phyloP scores from a whole-genome alignment of 352 stramenopile species.

The Pythium graminicola region DNA sequence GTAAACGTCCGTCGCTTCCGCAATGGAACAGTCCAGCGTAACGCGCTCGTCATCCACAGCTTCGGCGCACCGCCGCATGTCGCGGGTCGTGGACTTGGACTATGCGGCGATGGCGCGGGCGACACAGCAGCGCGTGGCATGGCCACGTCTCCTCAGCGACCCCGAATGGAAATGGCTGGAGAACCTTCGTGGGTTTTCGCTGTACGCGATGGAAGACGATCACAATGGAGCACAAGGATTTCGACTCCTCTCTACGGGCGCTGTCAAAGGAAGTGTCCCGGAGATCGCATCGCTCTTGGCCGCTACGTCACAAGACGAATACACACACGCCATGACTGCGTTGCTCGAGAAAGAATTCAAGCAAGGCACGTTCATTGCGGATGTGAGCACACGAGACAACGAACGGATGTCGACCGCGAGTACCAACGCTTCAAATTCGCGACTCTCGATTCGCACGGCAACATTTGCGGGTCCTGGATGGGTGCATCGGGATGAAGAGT shows the following conservation, averaged over 20 bases:
- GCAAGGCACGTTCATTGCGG: constrained; percentile 6
- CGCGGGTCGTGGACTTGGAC: no score
- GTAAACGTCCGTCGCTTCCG: no score
- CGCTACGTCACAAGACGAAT: background rate
- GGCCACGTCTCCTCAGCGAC: background rate
- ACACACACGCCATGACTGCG: constrained; percentile 15
- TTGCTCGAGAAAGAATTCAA: constrained; percentile 15
- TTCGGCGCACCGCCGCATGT: no score
- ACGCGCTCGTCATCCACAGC: background rate
- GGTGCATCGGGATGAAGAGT: constrained; percentile 11
- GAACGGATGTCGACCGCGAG: background rate
- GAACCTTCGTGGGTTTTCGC: background rate
- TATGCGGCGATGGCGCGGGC: background rate
- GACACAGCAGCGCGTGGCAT: background rate
- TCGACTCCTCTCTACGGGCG: constrained; percentile 13
- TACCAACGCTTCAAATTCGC: background rate
- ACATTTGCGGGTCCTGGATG: constrained; percentile 5
- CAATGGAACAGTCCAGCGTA: background rate
- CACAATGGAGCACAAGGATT: background rate
- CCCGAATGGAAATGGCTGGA: constrained; percentile 20
- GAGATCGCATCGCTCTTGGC: constrained; percentile 14
- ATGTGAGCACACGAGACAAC: background rate
- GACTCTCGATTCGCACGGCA: constrained; percentile 8
- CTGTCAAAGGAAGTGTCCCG: constrained; percentile 9
- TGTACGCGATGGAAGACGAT: constrained; percentile 2